These are phyloP conservation scores for Claviceps capensis DNA, from an alignment of 2,329 filamentous ascomycete genomes.

Conservation along the genomic window DNA sequence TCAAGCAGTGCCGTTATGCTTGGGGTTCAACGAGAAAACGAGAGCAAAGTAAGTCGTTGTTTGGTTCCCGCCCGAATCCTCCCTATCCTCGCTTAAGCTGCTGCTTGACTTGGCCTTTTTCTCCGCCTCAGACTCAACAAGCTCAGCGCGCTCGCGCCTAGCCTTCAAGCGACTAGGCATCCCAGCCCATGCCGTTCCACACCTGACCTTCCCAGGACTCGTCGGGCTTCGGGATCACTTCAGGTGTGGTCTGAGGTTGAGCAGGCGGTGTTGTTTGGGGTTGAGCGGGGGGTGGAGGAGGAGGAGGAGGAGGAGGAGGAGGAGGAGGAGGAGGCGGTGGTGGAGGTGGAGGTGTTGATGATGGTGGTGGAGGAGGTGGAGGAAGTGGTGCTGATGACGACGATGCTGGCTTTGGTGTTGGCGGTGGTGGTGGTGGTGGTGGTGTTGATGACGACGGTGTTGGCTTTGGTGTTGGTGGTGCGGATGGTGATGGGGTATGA, in stretches of 20 bases:
- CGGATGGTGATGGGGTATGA: neutral
- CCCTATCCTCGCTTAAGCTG: neutral
- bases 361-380: neutral
- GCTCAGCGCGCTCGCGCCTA: neutral
- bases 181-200: conserved; percentile 4
- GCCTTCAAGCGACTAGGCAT: neutral
- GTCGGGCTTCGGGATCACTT: neutral
- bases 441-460: neutral
- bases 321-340: neutral
- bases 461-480: neutral
- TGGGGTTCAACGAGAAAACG: neutral
- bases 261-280: neutral
- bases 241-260: neutral
- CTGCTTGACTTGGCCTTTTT: neutral
- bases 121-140: neutral
- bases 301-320: too few species aligned
- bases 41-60: neutral
- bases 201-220: conserved; percentile 3
- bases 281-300: neutral
- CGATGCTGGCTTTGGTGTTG: neutral
- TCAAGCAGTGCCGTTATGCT: conserved; percentile 4
- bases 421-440: neutral
- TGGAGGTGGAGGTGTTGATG: neutral
- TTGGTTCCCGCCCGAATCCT: conserved; percentile 1
- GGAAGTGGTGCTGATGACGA: too few species aligned